Conservation (phyloP, 1,139 yeast species). For the Geotrichum citri-aurantii region DNA sequence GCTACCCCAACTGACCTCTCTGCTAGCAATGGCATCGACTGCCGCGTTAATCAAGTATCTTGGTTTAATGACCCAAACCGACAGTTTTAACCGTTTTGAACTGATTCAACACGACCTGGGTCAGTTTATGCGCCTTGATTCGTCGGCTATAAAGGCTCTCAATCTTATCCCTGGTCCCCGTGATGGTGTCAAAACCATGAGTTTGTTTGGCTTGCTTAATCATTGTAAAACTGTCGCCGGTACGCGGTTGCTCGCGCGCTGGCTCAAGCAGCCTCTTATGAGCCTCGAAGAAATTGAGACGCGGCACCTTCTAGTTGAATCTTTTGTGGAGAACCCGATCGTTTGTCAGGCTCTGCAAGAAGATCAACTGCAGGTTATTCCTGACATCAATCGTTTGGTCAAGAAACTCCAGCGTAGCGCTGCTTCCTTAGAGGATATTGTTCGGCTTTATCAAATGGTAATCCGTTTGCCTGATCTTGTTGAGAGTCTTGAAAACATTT, state of each 20-base stretch:
- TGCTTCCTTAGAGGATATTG: slow-evolving; percentile 74
- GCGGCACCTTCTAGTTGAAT: slow-evolving; percentile 69
- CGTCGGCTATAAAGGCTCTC: slow-evolving; percentile 82
- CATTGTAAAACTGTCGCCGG: slow-evolving; percentile 86
- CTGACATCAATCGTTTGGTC: slow-evolving; percentile 72
- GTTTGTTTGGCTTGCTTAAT: slow-evolving; percentile 77
- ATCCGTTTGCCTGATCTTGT: slow-evolving; percentile 63
- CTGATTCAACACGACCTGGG: slow-evolving; percentile 64
- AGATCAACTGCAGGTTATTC: slow-evolving; percentile 64
- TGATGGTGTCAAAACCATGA: slow-evolving; percentile 49
- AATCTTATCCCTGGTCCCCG: slow-evolving; percentile 67
- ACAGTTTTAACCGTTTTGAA: slow-evolving; percentile 45
- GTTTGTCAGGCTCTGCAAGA: slow-evolving; percentile 61
- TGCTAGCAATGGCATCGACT: slow-evolving; percentile 49
- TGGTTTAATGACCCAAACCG: slow-evolving; percentile 51
- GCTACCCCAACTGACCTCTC: slow-evolving; percentile 50
- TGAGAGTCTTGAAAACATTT: slow-evolving; percentile 42
- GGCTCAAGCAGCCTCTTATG: slow-evolving; percentile 94
- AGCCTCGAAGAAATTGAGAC: slow-evolving; percentile 51
- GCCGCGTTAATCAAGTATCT: slow-evolving; percentile 60
- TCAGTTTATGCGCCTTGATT: slow-evolving; percentile 81
- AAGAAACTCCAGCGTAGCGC: slow-evolving; percentile 53
- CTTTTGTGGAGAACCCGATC: slow-evolving; percentile 58
- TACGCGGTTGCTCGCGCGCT: slow-evolving; percentile 74
- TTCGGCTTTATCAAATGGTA: slow-evolving; percentile 80